Base-by-base conservation (phyloP, 441 rosid species). In the Viola pubescens region DNA sequence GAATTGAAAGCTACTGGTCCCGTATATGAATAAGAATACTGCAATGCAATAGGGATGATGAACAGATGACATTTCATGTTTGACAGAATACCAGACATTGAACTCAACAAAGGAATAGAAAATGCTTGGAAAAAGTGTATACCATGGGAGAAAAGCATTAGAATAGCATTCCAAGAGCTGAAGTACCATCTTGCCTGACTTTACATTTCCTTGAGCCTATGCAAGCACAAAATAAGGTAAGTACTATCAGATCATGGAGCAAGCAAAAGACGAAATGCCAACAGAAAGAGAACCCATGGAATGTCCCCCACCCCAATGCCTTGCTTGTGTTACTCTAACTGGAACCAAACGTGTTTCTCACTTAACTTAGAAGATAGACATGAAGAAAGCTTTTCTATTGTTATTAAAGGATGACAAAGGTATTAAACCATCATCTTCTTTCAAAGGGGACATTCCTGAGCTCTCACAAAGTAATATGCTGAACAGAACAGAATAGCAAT, bases 91-190 rank as follows among this genome's bases (percentile, higher is more conserved):
- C 5, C 57, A 52, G 60, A 54, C 49, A 66, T 40, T 9, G 47
- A 60, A 38, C 9, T 38, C 7, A 62, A 52, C 42, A 46, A 39
- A 48, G 59, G 61, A 47, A 37, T 56, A 44, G 37, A 59, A 48
- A 9, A 60, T 9, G 52, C 10, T 46, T 66, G 65, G 62, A 42
- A 61, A 67, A 50, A 43, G 7, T 60, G 63, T 50, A 56, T 89
- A 94, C 98, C 97, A 75, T 70, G 95, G 89, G 68, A 94, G 82
- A 68, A 89, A 66, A 66, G 77, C 81, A 61, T 65, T 57, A 62
- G 90, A 80, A 78, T 75, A 75, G 77, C 96, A 89, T 57, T 83
- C 85, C 84, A 88, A 72, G 62, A 92, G 91, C 71, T 76, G 82
- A 74, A 77, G 69, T 34, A 75, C 57, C 8, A 72, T 69, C 68